Percentiles rank a stretch among this genome's conserved stretches.
Conservation (phyloP, 1,284 basidiomycete species). For the Coriolopsis trogii region DNA sequence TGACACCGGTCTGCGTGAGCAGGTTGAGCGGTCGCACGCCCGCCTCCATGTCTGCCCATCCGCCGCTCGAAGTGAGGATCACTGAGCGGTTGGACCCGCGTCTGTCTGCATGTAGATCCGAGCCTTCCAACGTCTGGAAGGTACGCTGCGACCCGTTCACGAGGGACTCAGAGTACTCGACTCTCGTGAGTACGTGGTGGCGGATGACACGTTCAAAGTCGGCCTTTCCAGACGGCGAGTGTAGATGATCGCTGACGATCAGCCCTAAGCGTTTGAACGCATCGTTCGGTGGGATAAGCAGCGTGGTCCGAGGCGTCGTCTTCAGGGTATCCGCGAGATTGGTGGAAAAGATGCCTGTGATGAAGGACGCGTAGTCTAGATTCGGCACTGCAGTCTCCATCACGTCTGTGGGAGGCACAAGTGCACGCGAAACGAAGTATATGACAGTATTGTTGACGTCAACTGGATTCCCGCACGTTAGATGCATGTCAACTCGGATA, state of each 20-base stretch:
- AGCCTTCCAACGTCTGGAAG: slow-evolving; percentile 74
- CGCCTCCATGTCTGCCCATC: slow-evolving; percentile 72
- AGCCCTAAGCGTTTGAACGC: slow-evolving; percentile 87
- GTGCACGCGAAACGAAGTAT: slow-evolving; percentile 87
- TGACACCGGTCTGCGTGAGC: slow-evolving; percentile 87
- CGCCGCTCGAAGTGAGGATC: slow-evolving; percentile 67
- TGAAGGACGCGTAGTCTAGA: slow-evolving; percentile 86
- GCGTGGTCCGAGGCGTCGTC: slow-evolving; percentile 71
- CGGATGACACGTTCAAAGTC: slow-evolving; percentile 84
- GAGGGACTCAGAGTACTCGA: slow-evolving; percentile 75
- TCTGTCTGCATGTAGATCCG: slow-evolving; percentile 63
- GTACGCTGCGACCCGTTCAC: slow-evolving; percentile 66
- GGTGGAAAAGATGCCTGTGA: slow-evolving; percentile 88
- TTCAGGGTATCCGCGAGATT: slow-evolving; percentile 75
- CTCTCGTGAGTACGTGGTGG: slow-evolving; percentile 81
- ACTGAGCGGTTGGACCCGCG: slow-evolving; percentile 51
- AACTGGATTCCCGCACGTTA: slow-evolving; percentile 46
- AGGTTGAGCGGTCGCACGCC: slow-evolving; percentile 61
- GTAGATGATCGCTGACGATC: slow-evolving; percentile 86
- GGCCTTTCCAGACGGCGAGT: slow-evolving; percentile 72
- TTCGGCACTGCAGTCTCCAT: slow-evolving; percentile 83
- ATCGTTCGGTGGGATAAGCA: slow-evolving; percentile 87
- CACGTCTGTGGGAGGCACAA: slow-evolving; percentile 82
- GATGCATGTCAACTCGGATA: background rate
- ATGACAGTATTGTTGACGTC: slow-evolving; percentile 80